These are phyloP conservation scores for Fraxinus albicans DNA, from an alignment of 305 asterid genomes.

Conservation along the genomic window DNA sequence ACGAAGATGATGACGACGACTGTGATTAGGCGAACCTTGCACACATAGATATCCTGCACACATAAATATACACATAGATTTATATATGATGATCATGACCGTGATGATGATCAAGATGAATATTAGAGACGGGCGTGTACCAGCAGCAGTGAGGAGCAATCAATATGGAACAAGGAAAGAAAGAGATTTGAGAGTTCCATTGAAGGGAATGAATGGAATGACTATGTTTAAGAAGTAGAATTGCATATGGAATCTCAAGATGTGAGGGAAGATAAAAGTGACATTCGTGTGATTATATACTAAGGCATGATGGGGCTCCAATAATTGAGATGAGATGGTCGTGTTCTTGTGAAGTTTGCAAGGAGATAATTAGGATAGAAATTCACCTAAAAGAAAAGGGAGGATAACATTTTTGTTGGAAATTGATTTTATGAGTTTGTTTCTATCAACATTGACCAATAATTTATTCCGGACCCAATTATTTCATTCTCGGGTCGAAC, in stretches of 20 bases:
- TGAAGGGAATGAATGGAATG: not conserved
- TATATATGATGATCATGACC: not conserved
- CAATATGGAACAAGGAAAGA: not conserved
- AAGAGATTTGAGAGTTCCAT: constrained; percentile 32
- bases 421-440: not conserved
- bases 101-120: not conserved
- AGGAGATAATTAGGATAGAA: not conserved
- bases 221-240: not conserved
- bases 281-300: not conserved
- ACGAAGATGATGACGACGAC: not conserved
- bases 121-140: constrained; percentile 12
- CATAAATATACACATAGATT: not conserved
- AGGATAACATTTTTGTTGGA: not conserved
- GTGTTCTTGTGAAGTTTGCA: not conserved
- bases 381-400: not conserved
- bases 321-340: not conserved
- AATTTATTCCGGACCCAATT: no score
- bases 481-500: no score
- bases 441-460: not conserved
- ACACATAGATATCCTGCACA: not conserved
- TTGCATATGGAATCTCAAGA: not conserved
- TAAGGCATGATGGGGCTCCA: not conserved
- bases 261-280: not conserved
- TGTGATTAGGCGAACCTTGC: not conserved
- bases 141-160: constrained; percentile 35